Conservation (phyloP, 352 stramenopile species). For the Phytophthora constricta region DNA sequence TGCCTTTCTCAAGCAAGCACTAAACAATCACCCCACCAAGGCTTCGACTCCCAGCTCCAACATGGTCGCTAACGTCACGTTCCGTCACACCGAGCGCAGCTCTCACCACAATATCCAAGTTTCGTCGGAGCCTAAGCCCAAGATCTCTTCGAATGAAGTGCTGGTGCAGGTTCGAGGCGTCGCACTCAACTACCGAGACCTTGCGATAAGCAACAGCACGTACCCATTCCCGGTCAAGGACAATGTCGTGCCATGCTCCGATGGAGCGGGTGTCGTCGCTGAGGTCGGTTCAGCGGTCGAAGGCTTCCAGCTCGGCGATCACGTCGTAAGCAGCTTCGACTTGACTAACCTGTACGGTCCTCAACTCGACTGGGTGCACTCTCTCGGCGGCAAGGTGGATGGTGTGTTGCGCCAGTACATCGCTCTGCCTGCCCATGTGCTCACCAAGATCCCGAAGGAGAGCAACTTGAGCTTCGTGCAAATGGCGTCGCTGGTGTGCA, state of each 20-base stretch:
- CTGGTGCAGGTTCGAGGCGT: constrained; percentile 33
- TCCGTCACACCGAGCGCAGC: constrained; percentile 25
- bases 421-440: constrained; percentile 3
- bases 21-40: no score
- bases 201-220: background rate
- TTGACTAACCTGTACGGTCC: constrained; percentile 12
- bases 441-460: constrained; percentile 16
- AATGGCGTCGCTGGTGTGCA: constrained; percentile 15
- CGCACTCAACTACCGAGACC: constrained; percentile 25
- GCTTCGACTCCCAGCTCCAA: no score
- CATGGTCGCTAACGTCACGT: no score
- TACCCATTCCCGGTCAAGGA: constrained; percentile 14
- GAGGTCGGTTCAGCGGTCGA: constrained; percentile 5
- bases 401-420: constrained; percentile 20
- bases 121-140: constrained; percentile 8
- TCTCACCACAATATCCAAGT: constrained; percentile 24
- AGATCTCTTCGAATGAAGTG: constrained; percentile 16
- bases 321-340: constrained; percentile 17
- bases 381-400: constrained; percentile 8
- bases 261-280: constrained; percentile 18
- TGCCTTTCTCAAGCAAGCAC: no score
- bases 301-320: constrained; percentile 7
- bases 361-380: background rate
- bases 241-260: constrained; percentile 15
- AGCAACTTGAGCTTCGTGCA: constrained; percentile 10